Evolutionary conservation across 768 basidiomycete species (phyloP).

Genomic region (Vararia minispora): DNA sequence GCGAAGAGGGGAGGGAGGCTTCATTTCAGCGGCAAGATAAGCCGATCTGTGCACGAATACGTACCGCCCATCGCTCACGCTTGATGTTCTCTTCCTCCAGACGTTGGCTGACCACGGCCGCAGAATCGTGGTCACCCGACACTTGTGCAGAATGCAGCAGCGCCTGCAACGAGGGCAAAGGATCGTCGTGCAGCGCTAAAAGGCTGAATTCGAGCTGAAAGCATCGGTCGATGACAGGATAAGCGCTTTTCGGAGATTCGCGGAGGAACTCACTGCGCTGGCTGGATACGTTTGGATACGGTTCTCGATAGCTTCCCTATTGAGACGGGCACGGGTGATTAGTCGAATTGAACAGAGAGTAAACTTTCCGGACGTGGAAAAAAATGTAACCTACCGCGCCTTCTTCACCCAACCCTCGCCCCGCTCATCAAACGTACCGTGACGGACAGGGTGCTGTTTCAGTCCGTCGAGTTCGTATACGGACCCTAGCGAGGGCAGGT

Average conservation of each 20-base stretch:
- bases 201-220: slow-evolving; percentile 83
- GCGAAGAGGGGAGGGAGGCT: no score
- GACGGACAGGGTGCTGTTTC: slow-evolving; percentile 66
- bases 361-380: slow-evolving; percentile 4
- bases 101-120: slow-evolving; percentile 41
- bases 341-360: slow-evolving; percentile 15
- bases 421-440: slow-evolving; percentile 56
- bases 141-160: slow-evolving; percentile 39
- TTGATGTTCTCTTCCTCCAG: slow-evolving; percentile 62
- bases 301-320: slow-evolving; percentile 71
- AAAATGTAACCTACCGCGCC: slow-evolving; percentile 44
- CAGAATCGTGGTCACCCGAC: slow-evolving; percentile 23
- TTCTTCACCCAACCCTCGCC: slow-evolving; percentile 77
- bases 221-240: neutral
- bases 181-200: slow-evolving; percentile 76
- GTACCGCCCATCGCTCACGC: slow-evolving; percentile 73
- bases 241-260: no score
- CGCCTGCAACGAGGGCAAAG: slow-evolving; percentile 54
- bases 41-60: slow-evolving; percentile 22
- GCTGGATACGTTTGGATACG: slow-evolving; percentile 87
- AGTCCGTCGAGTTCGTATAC: slow-evolving; percentile 94
- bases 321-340: neutral
- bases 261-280: slow-evolving; percentile 61
- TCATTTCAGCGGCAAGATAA: neutral
- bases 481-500: slow-evolving; percentile 72